Evolutionary conservation across 768 basidiomycete genomes (phyloP), one percentile per base, ranked within the genome.

Genomic region (Termitomyces eurrhizus): DNA sequence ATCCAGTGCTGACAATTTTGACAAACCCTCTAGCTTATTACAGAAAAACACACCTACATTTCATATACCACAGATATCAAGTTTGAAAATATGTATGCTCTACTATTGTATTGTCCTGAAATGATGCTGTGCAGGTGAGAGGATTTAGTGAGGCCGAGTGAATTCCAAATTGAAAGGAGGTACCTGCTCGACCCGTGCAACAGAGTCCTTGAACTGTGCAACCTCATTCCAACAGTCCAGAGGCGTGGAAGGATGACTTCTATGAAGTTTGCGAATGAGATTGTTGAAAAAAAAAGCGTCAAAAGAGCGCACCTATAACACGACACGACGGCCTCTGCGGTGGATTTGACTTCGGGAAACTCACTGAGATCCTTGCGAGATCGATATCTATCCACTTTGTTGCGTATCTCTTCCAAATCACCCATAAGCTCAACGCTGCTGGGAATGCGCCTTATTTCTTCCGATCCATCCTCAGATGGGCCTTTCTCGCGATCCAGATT

Each of bases 181-280:
- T 65, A 89, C 92, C 75, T 88, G 80, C 71, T 93, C 91, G 66
- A 90, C 73, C 55, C 80, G 75, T 21, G 82, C 78, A 18, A 93
- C 89, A 2, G 88, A 82, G 24, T 75, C 72, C 66, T 87, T 92
- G 77, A 94, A 94, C 18, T 77, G 78, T 26, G 74, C 72, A 3
- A 92, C 91, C 67, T 92, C 83, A 59, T 76, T 78, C 86, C 86
- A 90, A 71, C 92, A 94, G 62, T 92, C 82, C 41, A 94, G 72
- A 24, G 91, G 77, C 1, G 79, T 82, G 1, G 74, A 70, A 4
- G 75, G 68, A 67, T 81, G 77, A 60, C 70, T 71, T 66, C 82
- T 93, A 74, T 24, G 66, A 66, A 62, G 77, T 78, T 24, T 24
- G 11, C 35, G 29, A 53, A 57, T 32, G 32, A 64, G 12, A 46